phyloP scores from a whole-genome alignment of 257 asterid species.

The Oldenlandia corymbosa region DNA sequence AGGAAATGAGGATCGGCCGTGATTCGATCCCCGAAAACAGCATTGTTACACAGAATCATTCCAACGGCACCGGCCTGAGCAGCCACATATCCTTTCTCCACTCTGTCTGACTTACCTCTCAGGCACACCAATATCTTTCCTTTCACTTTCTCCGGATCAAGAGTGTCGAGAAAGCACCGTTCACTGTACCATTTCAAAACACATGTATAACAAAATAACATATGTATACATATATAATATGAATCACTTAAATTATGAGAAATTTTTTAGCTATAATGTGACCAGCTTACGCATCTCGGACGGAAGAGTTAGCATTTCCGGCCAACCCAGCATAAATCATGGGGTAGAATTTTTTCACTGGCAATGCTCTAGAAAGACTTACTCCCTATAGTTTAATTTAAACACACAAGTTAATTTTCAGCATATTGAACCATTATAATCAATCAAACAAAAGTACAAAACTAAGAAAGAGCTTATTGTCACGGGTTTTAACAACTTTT shows the following conservation, averaged over 20 bases:
- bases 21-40: slow-evolving; percentile 18
- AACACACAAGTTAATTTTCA: no score
- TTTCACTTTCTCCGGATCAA: slow-evolving; percentile 41
- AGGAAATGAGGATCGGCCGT: slow-evolving; percentile 36
- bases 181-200: no score
- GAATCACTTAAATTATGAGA: no score
- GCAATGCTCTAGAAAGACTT: slow-evolving; percentile 33
- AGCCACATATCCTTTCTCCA: slow-evolving; percentile 38
- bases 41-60: slow-evolving; percentile 47
- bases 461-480: no score
- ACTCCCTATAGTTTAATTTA: no score
- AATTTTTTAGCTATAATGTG: no score
- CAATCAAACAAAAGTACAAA: background rate
- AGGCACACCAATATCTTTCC: slow-evolving; percentile 60
- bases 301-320: slow-evolving; percentile 21
- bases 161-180: slow-evolving; percentile 28
- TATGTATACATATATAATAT: no score
- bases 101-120: slow-evolving; percentile 30
- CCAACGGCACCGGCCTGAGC: slow-evolving; percentile 55
- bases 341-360: slow-evolving; percentile 25
- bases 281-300: slow-evolving; percentile 45
- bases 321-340: slow-evolving; percentile 37
- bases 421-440: no score
- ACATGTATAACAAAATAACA: no score
- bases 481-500: no score